Evolutionary conservation across 2,329 filamentous ascomycete species (phyloP), one percentile per base, ranked within the genome.

Genomic region (Phialophora macrospora): DNA sequence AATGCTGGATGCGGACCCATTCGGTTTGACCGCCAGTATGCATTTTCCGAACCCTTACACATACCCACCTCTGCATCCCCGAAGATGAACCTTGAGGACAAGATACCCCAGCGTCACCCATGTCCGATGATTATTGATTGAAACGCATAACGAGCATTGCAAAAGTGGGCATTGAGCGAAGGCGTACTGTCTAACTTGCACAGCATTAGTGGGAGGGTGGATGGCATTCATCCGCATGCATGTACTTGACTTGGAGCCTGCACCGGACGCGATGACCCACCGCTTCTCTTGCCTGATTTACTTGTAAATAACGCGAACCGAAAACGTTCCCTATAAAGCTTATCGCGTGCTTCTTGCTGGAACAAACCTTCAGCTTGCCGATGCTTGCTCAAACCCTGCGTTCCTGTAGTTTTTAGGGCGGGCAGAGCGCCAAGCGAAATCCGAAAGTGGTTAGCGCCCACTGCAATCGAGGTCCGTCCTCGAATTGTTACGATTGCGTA

Each of bases 1-100:
- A 20, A 91, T 93, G 80, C 82, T 96, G 56, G 93, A 97, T 75
- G 92, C 93, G 78, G 93, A 97, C 77, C 94, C 94, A 0, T 98
- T 97, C 74, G 93, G 93, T 12, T 83, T 97, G 60, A 94, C 91
- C 65, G 93, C 93, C 41, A 96, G 92, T 79, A 97, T 97, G 94
- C 91, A 94, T 71, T 97, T 97, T 74, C 93, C 93, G 11, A 91
- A 90, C 1, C 90, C 91, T 63, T 95, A 93, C 77, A 79, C 78
- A 65, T 81, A 80, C 63, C 66, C 67, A 7, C 62, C 70, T 34
- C 28, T 52, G 24, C 69, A 70, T 24, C 22, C 60, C 20, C 59
- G 70, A 54, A 64, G 68, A 55, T 71, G 62, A 68, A 34, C 20
- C 34, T 30, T 55, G 52, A 55, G 17, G 24, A 55, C 52, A 24